Evolutionary conservation across 108 stramenopile genomes (phyloP).

Genomic region (Nitzschia sp.): DNA sequence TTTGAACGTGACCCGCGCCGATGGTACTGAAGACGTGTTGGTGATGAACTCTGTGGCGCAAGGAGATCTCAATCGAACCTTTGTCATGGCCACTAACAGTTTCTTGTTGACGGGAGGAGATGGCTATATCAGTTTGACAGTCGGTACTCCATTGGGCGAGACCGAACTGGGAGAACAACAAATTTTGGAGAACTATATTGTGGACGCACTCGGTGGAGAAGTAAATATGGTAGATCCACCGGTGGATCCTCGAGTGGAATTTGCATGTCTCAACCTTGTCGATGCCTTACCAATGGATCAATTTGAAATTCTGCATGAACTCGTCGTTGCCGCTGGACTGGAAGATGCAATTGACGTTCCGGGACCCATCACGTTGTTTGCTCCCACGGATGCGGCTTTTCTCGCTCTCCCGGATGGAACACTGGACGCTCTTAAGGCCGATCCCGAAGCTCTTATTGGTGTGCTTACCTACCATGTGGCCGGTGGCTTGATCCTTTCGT

Average conservation of each 20-base stretch:
- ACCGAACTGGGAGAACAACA: slow-evolving; percentile 8
- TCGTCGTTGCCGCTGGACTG: neutral
- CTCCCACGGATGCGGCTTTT: neutral
- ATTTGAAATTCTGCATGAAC: neutral
- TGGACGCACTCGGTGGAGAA: neutral
- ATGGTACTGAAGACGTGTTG: neutral
- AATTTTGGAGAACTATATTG: slow-evolving; percentile 6
- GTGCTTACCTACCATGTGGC: neutral
- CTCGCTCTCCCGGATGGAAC: neutral
- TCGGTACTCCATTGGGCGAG: neutral
- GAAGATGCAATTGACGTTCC: neutral
- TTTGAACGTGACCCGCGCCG: neutral
- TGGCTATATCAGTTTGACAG: neutral
- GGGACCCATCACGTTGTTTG: neutral
- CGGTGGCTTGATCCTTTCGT: neutral
- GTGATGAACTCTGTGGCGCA: neutral
- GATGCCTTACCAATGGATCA: neutral
- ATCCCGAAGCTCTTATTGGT: neutral
- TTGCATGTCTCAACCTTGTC: neutral
- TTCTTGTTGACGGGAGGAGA: slow-evolving; percentile 13
- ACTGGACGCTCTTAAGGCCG: neutral
- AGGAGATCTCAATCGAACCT: neutral
- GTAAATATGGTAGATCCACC: neutral
- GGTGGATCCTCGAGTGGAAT: neutral
- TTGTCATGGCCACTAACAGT: slow-evolving; percentile 12